Conservation (phyloP, 2,329 filamentous ascomycete genomes). For the Cladorrhinum sp. region DNA sequence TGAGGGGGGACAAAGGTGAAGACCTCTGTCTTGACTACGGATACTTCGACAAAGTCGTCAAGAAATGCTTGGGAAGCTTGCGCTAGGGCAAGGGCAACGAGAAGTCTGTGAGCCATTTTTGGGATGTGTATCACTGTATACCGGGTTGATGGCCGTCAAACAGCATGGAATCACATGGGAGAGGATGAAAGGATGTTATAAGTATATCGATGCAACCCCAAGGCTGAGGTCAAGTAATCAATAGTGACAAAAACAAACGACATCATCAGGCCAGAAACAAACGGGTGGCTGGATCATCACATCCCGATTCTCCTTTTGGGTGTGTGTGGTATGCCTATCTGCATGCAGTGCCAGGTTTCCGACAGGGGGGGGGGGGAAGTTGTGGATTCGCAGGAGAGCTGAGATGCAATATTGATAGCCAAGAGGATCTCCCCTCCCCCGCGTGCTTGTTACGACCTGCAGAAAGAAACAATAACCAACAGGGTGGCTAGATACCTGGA, state of each 20-base stretch:
- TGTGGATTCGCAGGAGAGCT: neutral
- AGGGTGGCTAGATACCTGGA: neutral
- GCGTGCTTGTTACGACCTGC: neutral
- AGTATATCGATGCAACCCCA: neutral
- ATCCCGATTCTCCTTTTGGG: too few relatives aligned
- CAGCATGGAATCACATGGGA: too few relatives aligned
- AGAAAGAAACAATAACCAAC: neutral
- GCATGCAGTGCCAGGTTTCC: neutral
- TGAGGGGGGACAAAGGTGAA: conserved; percentile 2
- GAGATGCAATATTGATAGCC: neutral
- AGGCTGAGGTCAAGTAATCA: neutral
- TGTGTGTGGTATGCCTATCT: neutral
- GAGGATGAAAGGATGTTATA: neutral
- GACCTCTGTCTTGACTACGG: conserved; percentile 11
- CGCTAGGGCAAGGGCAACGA: conserved; percentile 16
- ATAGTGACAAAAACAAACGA: neutral
- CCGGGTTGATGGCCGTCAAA: neutral
- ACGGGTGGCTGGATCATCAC: neutral
- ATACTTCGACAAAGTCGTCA: conserved; percentile 14
- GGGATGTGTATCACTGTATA: neutral
- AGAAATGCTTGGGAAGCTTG: conserved; percentile 16
- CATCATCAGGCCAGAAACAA: neutral
- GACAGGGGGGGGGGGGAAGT: neutral
- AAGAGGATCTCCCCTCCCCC: neutral
- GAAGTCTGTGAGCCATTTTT: conserved; percentile 15